Base-by-base conservation (phyloP, 2,329 filamentous ascomycete species). In the Ophiostoma sp. region DNA sequence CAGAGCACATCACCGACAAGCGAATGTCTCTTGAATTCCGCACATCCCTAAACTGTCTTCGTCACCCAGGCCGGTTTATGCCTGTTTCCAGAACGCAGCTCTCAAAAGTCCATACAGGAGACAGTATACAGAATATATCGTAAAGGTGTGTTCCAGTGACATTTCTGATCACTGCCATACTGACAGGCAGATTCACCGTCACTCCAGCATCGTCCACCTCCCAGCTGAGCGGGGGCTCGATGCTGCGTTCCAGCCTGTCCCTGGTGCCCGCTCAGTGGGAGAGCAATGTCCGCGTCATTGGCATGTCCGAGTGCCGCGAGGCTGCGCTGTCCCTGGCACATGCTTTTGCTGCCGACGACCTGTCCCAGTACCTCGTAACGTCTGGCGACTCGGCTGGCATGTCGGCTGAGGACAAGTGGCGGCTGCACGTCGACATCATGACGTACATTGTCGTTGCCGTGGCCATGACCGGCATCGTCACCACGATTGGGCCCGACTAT, bases 391-490 rank as follows among this genome's bases (percentile, higher is more conserved):
- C 70, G 35, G 83, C 82, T 72, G 79, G 83, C 72, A 86, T 85
- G 80, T 84, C 87, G 67, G 83, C 87, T 17, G 86, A 91, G 78
- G 82, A 88, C 77, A 89, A 89, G 77, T 95, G 90, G 89, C 86
- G 87, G 74, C 83, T 95, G 65, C 92, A 95, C 78, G 84, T 90
- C 74, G 86, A 90, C 77, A 90, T 93, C 75, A 87, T 94, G 82
- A 89, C 88, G 75, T 94, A 93, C 79, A 85, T 92, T 75, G 89
- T 89, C 67, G 90, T 91, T 71, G 88, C 90, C 72, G 91, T 93
- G 78, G 88, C 87, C 78, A 84, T 90, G 76, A 89, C 89, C 75
- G 92, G 92, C 70, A 79, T 92, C 71, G 91, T 91, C 69, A 89
- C 90, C 65, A 88, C 89, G 70, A 87, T 91, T 72, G 92, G 92